Evolutionary conservation across 2,329 filamentous ascomycete species (phyloP), one percentile per base, ranked within the genome.

Genomic region (Rosellinia necatrix): DNA sequence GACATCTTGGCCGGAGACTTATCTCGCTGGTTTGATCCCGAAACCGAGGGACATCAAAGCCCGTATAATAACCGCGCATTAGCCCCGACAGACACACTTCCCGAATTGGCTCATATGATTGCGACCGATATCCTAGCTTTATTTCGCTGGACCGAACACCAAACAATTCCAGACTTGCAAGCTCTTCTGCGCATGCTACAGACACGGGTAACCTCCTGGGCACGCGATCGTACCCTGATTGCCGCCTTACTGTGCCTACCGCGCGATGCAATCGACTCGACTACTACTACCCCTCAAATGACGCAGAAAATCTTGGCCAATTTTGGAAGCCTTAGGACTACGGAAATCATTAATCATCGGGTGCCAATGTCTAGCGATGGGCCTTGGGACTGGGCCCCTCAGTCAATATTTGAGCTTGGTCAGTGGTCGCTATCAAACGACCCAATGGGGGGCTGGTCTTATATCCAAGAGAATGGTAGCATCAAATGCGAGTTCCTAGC

Each of bases 371-470:
- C n/a, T n/a, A n/a, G n/a, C n/a, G n/a, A n/a, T n/a, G n/a, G n/a
- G n/a, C n/a, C n/a, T n/a, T n/a, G n/a, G n/a, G n/a, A n/a, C n/a
- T n/a, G n/a, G n/a, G n/a, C n/a, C n/a, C n/a, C n/a, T n/a, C 42
- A 48, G 44, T 48, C 44, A n/a, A 48, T 48, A 15, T 48, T 48
- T 10, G 44, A 37, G 8, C 44, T 48, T 3, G 44, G 30, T 10
- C 51, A 49, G 35, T 54, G 51, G 51, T 54, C 51, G n/a, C 24
- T 49, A 22, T 54, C 51, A 24, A 34, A 22, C 13, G 51, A 54
- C 43, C 51, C 51, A 8, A 54, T 54, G 51, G 51, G 51, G 13
- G 51, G 43, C 29, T 54, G 51, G 51, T 49, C 51, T 35, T 54
- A 54, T 21, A 48, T n/a, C n/a, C n/a, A 35, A 17, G 43, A 49